A percentile compares a stretch with the other conserved stretches of the same genome.
Conservation (phyloP, 2,329 filamentous ascomycete genomes). For the Phaeosphaeria sp. region DNA sequence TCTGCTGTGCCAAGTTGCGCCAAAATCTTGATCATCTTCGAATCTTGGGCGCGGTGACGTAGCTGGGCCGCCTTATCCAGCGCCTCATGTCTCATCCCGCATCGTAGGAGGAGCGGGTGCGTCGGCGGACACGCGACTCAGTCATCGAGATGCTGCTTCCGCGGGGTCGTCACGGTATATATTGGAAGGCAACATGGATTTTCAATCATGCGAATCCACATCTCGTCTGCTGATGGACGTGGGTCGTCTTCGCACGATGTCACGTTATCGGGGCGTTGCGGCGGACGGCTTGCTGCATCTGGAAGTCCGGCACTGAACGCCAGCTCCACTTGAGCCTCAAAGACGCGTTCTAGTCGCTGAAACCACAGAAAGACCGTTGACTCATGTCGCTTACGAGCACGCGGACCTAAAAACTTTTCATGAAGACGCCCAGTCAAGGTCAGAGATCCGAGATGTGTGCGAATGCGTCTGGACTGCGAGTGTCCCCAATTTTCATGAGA, state of each 20-base stretch:
- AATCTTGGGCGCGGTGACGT: slow-evolving; percentile 13
- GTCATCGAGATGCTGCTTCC: background rate
- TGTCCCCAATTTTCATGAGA: too few species aligned
- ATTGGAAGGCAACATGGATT: background rate
- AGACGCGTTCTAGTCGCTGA: background rate
- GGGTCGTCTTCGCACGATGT: background rate
- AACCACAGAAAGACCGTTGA: background rate
- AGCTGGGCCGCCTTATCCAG: slow-evolving; percentile 3
- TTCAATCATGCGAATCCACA: background rate
- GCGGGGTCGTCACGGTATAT: background rate
- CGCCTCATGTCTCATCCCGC: slow-evolving; percentile 3
- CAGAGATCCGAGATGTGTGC: background rate
- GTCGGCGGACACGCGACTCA: background rate
- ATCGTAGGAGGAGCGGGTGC: background rate
- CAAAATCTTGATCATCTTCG: slow-evolving; percentile 11
- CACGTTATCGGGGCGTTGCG: slow-evolving; percentile 6
- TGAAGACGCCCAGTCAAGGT: too few species aligned
- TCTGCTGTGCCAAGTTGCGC: slow-evolving; percentile 17
- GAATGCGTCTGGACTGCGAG: background rate
- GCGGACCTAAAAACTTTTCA: background rate
- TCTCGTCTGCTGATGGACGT: background rate
- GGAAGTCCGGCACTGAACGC: background rate
- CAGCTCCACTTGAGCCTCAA: background rate
- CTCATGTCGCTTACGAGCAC: background rate
- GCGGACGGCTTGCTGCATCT: background rate